Evolutionary conservation across 768 basidiomycete genomes (phyloP).

Genomic region (Mycena haematopus): DNA sequence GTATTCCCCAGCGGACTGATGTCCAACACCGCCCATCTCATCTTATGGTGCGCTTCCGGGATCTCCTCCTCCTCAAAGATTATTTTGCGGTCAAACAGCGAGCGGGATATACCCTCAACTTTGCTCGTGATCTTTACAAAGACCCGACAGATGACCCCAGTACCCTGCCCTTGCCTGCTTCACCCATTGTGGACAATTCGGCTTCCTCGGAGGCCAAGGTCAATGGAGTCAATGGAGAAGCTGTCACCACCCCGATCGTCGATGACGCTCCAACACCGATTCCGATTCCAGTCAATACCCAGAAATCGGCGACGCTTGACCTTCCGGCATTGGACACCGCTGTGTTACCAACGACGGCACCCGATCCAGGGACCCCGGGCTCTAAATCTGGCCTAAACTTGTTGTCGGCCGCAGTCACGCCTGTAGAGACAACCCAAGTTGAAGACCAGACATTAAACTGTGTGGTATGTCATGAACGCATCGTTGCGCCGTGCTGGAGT

Average conservation of each 20-base stretch:
- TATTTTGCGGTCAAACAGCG: constrained; percentile 3
- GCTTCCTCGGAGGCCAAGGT: background rate
- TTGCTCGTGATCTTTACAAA: constrained; percentile 1
- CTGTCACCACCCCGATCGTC: background rate
- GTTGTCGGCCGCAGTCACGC: constrained; percentile 2
- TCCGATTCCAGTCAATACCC: background rate
- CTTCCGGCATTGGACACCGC: constrained; percentile 10
- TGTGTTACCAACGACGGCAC: too few species aligned
- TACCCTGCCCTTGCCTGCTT: background rate
- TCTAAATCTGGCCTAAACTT: background rate
- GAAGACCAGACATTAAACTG: background rate
- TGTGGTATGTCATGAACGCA: background rate
- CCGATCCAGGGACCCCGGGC: background rate
- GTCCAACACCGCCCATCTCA: constrained; percentile 9
- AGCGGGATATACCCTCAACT: background rate
- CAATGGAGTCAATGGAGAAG: too few species aligned
- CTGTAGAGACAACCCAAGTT: background rate
- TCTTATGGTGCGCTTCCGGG: constrained; percentile 10
- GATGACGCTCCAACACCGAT: background rate
- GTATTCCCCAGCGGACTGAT: background rate
- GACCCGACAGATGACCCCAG: background rate
- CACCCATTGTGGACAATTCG: background rate
- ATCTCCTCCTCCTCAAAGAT: constrained; percentile 16
- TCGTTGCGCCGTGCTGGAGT: constrained; percentile 16
- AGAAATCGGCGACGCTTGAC: background rate